These are phyloP conservation scores for Aureobasidium musti DNA, from an alignment of 2,329 filamentous ascomycete species.

Conservation along the genomic window DNA sequence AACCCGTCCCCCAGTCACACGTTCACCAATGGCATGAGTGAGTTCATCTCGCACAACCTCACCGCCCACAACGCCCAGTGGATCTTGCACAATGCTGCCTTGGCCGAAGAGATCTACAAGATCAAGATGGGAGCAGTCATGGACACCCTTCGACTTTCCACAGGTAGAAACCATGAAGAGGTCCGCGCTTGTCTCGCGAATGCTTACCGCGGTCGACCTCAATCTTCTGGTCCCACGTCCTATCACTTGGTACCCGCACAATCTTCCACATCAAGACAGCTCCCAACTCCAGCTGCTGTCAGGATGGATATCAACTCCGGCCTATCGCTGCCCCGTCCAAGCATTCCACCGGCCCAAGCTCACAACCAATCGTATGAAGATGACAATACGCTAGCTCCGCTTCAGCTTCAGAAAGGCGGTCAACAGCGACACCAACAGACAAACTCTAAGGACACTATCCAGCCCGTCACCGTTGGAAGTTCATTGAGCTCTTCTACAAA, in stretches of 20 bases:
- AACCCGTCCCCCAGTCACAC: not conserved
- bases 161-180: not conserved
- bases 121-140: slow-evolving; percentile 26
- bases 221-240: not conserved
- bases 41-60: slow-evolving; percentile 2
- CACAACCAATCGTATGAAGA: not conserved
- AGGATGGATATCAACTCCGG: not conserved
- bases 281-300: not conserved
- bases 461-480: not conserved
- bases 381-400: not conserved
- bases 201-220: not conserved
- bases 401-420: not conserved
- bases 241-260: not conserved
- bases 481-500: not conserved
- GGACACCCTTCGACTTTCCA: slow-evolving; percentile 6
- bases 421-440: not conserved
- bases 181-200: not conserved
- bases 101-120: slow-evolving; percentile 24
- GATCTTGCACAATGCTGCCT: slow-evolving; percentile 11
- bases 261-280: not conserved
- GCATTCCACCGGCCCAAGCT: slow-evolving; percentile 1
- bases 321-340: not conserved
- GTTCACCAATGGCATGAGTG: not conserved
- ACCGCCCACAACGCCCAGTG: not conserved
- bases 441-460: not conserved